A percentile compares a stretch with the other conserved stretches of the same genome.
These are phyloP conservation scores for Penicillium sp. DNA, from an alignment of 2,329 filamentous ascomycete species.

Conservation along the genomic window DNA sequence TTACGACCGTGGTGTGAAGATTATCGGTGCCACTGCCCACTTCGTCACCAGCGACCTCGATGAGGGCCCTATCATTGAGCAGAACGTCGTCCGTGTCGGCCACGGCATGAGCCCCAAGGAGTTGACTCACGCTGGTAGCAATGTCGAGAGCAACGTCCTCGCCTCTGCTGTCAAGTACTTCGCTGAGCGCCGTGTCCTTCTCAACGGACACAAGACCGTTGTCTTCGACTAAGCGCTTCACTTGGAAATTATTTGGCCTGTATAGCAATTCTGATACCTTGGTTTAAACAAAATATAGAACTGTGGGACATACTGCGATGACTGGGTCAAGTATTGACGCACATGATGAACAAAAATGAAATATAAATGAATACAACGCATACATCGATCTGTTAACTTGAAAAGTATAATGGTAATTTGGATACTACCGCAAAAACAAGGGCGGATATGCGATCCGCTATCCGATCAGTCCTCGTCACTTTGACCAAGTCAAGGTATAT, in stretches of 20 bases:
- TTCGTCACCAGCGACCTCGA: constrained; percentile 84
- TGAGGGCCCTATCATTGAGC: constrained; percentile 86
- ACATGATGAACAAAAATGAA: not conserved
- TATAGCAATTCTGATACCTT: not conserved
- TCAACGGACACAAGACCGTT: constrained; percentile 78
- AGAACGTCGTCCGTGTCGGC: constrained; percentile 74
- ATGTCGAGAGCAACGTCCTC: constrained; percentile 80
- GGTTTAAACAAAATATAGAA: not conserved
- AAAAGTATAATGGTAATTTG: not conserved
- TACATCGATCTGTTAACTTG: not conserved
- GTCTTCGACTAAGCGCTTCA: constrained; percentile 59
- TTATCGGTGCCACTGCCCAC: constrained; percentile 82
- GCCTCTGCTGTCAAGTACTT: constrained; percentile 83
- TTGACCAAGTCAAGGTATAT: not conserved
- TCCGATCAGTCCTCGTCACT: not conserved
- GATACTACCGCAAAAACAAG: not conserved
- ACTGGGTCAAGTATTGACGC: not conserved
- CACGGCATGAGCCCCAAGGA: constrained; percentile 75
- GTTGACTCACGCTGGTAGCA: constrained; percentile 76
- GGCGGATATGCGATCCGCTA: not conserved
- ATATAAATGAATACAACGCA: not conserved
- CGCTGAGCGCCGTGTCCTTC: constrained; percentile 72
- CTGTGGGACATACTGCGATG: not conserved
- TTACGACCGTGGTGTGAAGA: constrained; percentile 83
- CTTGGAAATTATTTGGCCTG: not conserved